Evolutionary conservation across 257 asterid genomes (phyloP), one percentile per base, ranked within the genome.

Genomic region (Solanum gandarillasii): DNA sequence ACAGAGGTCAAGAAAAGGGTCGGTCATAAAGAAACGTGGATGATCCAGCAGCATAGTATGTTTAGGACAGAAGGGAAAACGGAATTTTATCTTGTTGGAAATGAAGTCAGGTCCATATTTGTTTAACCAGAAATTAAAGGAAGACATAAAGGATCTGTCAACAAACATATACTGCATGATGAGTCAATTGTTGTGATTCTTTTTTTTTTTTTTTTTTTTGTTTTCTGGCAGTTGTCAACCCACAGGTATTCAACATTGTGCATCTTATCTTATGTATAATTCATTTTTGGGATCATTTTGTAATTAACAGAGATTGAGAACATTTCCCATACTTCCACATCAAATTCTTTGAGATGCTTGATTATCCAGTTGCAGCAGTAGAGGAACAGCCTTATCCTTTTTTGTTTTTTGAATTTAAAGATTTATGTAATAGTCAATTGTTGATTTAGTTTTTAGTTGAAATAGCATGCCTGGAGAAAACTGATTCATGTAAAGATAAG

Each of bases 1-100:
- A 88, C 92, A 91, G 95, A 76, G 89, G 92, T 85, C 90, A 89
- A 35, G 94, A 90, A 84, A 94, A 87, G 86, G 94, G 55, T 67
- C 93, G 89, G 88, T 86, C 92, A 52, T 91, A 93, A 87, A 39
- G 72, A 75, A 32, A 41, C 74, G 70, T 62, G 8, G 98, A 91
- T 76, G 84, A 86, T 36, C 21, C 83, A 41, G 68, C 65, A 7
- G 88, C 89, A 36, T 91, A 65, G 41, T 86, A 87, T 89, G 87
- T 93, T 91, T 88, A 88, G 89, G 71, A 91, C 79, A 34, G 90
- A 86, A 58, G 86, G 86, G 74, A 83, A 82, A 16, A 88, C 65
- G 29, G 74, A 75, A 62, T 55, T 29, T 73, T 65, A 70, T 82
- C 41, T 82, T 75, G 23, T 78, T 88, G 75, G 89, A 75, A 83